Base-by-base conservation (phyloP, 2,329 filamentous ascomycete species). In the Blastomyces silverae region DNA sequence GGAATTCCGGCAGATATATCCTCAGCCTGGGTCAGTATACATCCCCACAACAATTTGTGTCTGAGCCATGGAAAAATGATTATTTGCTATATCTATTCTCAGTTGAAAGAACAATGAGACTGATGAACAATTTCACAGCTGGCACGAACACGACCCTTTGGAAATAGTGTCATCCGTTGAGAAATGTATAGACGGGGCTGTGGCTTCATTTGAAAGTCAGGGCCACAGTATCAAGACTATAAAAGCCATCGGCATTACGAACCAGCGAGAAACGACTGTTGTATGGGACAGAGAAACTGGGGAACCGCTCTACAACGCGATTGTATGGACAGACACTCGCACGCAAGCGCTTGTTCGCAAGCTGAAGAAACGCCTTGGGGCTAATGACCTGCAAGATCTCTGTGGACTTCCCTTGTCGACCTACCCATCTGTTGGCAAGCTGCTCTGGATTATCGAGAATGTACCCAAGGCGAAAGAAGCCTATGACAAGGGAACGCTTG, bases 281-380 rank as follows among this genome's bases (percentile, higher is more conserved):
- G 87, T 92, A 25, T 96, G 91, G 91, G 89, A 96, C 75, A 85
- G 82, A 70, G 83, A 84, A 69, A 95, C 90, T 0, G 92, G 92
- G 67, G 84, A 95, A 74, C 87, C 91, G 3, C 80, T 96, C n/a
- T 84, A 91, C 79, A 92, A 94, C 72, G 91, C 91, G 65, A 89
- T 96, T 67, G 92, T 91, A 50, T 96, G 92, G 91, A 89, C 91
- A 34, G 92, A 96, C 74, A 96, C 91, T 31, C 84, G 92, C 62
- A 93, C 90, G 61, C 84, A 86, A 69, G 83, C 84, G 58, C 79
- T 96, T 52, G 91, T 94, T 39, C 87, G 89, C 64, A 88, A 92
- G 70, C 80, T 96, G 58, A 92, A 92, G 77, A 76, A 78, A n/a
- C 83, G 83, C 63, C 80, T 85, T 8, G 87, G 85, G 57, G 87